Evolutionary conservation across 2,329 filamentous ascomycete genomes (phyloP).

Genomic region (Beauveria asiatica): DNA sequence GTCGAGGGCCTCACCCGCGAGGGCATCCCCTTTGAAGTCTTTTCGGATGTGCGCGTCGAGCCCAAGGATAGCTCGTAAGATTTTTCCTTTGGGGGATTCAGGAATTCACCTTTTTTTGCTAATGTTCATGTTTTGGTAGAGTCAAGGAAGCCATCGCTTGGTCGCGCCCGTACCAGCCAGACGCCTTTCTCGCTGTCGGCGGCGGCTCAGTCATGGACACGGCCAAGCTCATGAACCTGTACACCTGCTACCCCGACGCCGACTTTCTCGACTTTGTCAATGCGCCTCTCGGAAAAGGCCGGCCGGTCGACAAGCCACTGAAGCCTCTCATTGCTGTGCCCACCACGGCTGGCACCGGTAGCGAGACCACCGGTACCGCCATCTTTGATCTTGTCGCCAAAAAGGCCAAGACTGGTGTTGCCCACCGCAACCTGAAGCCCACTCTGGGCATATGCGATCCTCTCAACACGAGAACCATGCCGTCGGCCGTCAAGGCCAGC

Average conservation of each 20-base stretch:
- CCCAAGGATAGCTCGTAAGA: slow-evolving; percentile 87
- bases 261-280: slow-evolving; percentile 98
- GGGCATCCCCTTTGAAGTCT: slow-evolving; percentile 74
- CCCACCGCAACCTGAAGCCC: slow-evolving; percentile 90
- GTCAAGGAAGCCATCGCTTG: slow-evolving; percentile 86
- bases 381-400: slow-evolving; percentile 93
- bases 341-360: slow-evolving; percentile 77
- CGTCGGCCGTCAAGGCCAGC: slow-evolving; percentile 80
- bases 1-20: slow-evolving; percentile 70
- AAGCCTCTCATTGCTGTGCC: slow-evolving; percentile 75
- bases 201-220: slow-evolving; percentile 93
- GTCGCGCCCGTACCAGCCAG: slow-evolving; percentile 69
- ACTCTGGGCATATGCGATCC: slow-evolving; percentile 81
- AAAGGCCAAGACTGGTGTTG: slow-evolving; percentile 90
- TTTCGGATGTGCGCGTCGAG: slow-evolving; percentile 72
- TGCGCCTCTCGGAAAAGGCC: slow-evolving; percentile 78
- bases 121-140: slow-evolving; percentile 31
- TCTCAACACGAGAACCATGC: slow-evolving; percentile 93
- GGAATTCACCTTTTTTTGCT: neutral
- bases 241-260: slow-evolving; percentile 81
- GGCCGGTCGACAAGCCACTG: slow-evolving; percentile 62
- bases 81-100: neutral
- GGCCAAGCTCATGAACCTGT: slow-evolving; percentile 97
- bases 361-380: slow-evolving; percentile 93
- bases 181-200: slow-evolving; percentile 88